Conservation (phyloP, 306 rosid species). For the Oxytropis ochrocephala region DNA sequence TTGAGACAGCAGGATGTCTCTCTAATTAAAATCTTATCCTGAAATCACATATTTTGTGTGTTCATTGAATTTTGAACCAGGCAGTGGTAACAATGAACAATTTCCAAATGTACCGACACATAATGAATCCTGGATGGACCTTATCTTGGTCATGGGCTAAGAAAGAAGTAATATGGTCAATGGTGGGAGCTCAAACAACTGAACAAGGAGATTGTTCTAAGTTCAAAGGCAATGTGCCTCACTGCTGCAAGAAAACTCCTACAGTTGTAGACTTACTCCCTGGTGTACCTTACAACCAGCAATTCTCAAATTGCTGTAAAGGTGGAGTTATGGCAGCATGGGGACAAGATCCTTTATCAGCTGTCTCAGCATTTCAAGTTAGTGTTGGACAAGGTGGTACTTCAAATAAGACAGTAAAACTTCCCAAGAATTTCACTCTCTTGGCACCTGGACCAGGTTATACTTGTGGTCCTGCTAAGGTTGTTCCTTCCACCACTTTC, state of each 20-base stretch:
- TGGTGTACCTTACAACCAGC: slow-evolving; percentile 92
- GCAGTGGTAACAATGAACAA: slow-evolving; percentile 72
- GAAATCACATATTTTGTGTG: not conserved
- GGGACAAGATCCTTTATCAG: slow-evolving; percentile 80
- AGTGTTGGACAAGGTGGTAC: slow-evolving; percentile 85
- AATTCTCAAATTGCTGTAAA: slow-evolving; percentile 80
- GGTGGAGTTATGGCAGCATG: slow-evolving; percentile 92
- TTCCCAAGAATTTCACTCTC: slow-evolving; percentile 81
- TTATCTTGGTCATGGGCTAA: slow-evolving; percentile 90
- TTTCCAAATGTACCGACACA: slow-evolving; percentile 87
- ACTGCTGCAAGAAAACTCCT: slow-evolving; percentile 86
- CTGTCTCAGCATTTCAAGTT: slow-evolving; percentile 76
- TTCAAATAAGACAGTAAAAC: slow-evolving; percentile 80
- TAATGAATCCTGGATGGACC: slow-evolving; percentile 86
- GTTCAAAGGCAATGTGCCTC: slow-evolving; percentile 83
- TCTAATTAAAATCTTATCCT: too few relatives aligned
- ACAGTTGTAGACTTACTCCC: slow-evolving; percentile 88
- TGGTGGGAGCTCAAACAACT: slow-evolving; percentile 77
- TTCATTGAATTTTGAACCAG: slow-evolving; percentile 25
- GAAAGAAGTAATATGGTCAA: slow-evolving; percentile 88
- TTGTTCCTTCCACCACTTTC: slow-evolving; percentile 75
- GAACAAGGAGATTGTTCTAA: slow-evolving; percentile 97
- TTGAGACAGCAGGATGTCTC: too few relatives aligned
- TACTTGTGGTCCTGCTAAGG: slow-evolving; percentile 85
- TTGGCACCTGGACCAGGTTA: slow-evolving; percentile 93